These are phyloP conservation scores for Pezicula carpinea DNA, from an alignment of 2,329 filamentous ascomycete genomes.

Conservation along the genomic window DNA sequence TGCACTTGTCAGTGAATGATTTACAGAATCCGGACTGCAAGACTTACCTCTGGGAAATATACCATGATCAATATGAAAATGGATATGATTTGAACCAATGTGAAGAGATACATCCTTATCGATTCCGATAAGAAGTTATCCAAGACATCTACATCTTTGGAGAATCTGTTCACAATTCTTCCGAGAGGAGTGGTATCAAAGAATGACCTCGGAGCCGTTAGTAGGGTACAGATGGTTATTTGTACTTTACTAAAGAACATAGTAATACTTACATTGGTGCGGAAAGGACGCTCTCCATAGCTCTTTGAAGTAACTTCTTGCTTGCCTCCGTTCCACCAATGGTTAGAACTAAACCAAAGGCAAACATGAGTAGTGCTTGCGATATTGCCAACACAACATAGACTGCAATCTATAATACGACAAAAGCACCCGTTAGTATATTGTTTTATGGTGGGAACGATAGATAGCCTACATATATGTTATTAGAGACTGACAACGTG, in stretches of 20 bases:
- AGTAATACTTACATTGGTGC: slow-evolving; percentile 53
- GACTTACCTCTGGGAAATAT: slow-evolving; percentile 56
- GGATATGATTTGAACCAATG: slow-evolving; percentile 70
- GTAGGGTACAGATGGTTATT: slow-evolving; percentile 5
- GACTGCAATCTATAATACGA: slow-evolving; percentile 60
- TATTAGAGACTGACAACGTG: slow-evolving; percentile 62
- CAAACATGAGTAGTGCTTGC: slow-evolving; percentile 70
- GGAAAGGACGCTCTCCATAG: slow-evolving; percentile 68
- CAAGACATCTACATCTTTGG: slow-evolving; percentile 89
- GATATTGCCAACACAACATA: slow-evolving; percentile 63
- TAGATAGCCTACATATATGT: neutral
- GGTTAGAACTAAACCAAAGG: slow-evolving; percentile 71
- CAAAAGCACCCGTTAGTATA: neutral
- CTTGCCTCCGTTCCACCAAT: slow-evolving; percentile 74
- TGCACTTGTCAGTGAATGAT: slow-evolving; percentile 31
- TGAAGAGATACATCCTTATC: slow-evolving; percentile 86
- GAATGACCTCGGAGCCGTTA: slow-evolving; percentile 64
- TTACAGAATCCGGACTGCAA: neutral
- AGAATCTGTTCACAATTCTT: slow-evolving; percentile 81
- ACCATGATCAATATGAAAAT: slow-evolving; percentile 85
- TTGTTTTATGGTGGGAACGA: neutral
- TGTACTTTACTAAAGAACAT: neutral
- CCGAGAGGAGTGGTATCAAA: slow-evolving; percentile 69
- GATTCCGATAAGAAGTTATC: slow-evolving; percentile 84
- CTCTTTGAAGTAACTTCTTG: slow-evolving; percentile 70